phyloP scores from a whole-genome alignment of 257 asterid species.

The Anisodus acutangulus region DNA sequence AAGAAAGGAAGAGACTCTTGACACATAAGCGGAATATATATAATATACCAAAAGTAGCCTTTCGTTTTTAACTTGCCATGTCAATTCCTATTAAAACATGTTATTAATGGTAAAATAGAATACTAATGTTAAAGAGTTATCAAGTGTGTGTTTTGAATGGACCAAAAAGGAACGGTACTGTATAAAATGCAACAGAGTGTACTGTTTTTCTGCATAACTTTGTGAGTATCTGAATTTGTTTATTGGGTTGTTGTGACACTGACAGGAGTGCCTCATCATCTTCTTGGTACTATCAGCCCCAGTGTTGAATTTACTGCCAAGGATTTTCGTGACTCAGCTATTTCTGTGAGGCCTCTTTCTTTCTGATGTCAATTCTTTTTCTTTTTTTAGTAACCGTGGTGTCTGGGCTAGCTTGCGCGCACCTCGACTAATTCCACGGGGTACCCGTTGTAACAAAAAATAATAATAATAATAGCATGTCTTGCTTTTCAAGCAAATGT shows the following conservation, averaged over 20 bases:
- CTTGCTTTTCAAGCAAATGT: background rate
- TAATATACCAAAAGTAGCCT: background rate
- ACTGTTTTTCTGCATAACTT: background rate
- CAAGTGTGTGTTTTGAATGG: background rate
- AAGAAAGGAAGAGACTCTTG: too few relatives aligned
- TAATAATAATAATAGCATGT: too few relatives aligned
- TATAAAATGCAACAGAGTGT: background rate
- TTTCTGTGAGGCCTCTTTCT: conserved; percentile 55
- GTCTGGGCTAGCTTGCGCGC: too few relatives aligned
- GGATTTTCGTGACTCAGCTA: conserved; percentile 78
- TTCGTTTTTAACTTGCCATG: background rate
- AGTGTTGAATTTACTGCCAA: conserved; percentile 78
- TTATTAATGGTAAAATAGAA: background rate
- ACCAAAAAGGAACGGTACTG: background rate
- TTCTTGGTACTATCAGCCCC: conserved; percentile 78
- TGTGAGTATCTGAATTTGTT: background rate
- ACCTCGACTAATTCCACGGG: too few relatives aligned
- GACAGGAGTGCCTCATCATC: conserved; percentile 86
- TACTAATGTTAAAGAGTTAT: background rate
- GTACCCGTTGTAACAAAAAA: too few relatives aligned
- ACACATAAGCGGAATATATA: too few relatives aligned
- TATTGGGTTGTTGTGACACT: conserved; percentile 27
- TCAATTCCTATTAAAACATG: background rate
- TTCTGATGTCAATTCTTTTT: background rate
- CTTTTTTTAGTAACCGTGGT: too few relatives aligned